Evolutionary conservation across 345 rosid genomes (phyloP).

Genomic region (Pugionium cornutum): DNA sequence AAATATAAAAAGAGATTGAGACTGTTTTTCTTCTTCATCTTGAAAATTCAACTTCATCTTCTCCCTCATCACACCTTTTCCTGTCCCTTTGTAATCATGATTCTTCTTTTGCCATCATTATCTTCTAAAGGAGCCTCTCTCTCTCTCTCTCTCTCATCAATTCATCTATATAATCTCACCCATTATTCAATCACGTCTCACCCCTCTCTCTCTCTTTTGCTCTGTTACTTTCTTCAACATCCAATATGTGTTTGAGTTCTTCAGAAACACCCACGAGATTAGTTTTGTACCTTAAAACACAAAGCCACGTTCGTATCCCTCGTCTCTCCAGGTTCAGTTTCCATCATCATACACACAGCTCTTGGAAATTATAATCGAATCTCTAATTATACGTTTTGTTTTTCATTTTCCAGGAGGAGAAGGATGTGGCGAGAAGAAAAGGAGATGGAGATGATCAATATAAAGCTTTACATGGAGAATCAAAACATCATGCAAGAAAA

Average conservation of each 20-base stretch:
- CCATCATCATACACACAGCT: too few relatives aligned
- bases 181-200: conserved; percentile 17
- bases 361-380: too few relatives aligned
- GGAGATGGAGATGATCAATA: conserved; percentile 56
- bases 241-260: conserved; percentile 39
- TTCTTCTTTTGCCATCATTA: conserved; percentile 61
- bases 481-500: conserved; percentile 65
- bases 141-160: conserved; percentile 32
- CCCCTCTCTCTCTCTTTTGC: conserved; percentile 9
- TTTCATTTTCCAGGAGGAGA: conserved; percentile 32
- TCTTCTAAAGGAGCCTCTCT: conserved; percentile 48
- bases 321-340: conserved; percentile 32
- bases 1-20: neutral
- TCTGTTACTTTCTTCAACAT: too few relatives aligned
- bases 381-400: too few relatives aligned
- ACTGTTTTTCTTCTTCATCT: conserved; percentile 30
- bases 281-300: conserved; percentile 30
- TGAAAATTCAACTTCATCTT: conserved; percentile 35
- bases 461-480: conserved; percentile 69
- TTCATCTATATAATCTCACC: conserved; percentile 33
- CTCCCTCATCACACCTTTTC: conserved; percentile 46
- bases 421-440: conserved; percentile 39
- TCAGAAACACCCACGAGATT: conserved; percentile 41
- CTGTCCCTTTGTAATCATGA: conserved; percentile 70
- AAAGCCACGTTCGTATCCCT: conserved; percentile 12